These are phyloP conservation scores for Picocystis salinarum DNA, from an alignment of 139 green algal species.

Conservation along the genomic window DNA sequence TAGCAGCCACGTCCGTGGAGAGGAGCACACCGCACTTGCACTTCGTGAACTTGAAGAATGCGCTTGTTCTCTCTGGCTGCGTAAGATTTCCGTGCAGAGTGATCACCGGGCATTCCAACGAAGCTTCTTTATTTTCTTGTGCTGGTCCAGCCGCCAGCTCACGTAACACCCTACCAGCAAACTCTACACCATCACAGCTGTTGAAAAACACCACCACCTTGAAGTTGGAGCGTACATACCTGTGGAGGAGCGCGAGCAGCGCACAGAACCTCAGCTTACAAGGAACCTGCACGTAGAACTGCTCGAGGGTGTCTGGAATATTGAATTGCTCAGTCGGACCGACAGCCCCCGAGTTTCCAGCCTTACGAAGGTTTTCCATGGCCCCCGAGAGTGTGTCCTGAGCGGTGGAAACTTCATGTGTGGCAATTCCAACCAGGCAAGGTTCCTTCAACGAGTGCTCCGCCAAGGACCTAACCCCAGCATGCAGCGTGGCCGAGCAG, in stretches of 20 bases:
- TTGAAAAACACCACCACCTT: conserved; percentile 88
- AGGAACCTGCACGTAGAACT: conserved; percentile 58
- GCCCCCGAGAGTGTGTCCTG: no score
- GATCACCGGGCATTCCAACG: conserved; percentile 23
- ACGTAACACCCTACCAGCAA: background rate
- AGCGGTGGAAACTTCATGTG: no score
- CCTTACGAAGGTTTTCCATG: no score
- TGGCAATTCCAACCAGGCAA: no score
- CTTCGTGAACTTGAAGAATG: conserved; percentile 49
- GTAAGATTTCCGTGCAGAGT: conserved; percentile 83
- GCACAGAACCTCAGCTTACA: conserved; percentile 53
- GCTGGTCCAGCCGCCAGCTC: conserved; percentile 2
- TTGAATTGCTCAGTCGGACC: conserved; percentile 20
- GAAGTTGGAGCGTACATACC: conserved; percentile 10
- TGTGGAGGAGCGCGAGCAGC: conserved; percentile 35
- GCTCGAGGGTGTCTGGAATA: conserved; percentile 45
- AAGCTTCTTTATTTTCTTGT: background rate
- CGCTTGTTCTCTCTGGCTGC: conserved; percentile 49
- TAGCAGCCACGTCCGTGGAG: conserved; percentile 45
- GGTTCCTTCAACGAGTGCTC: conserved; percentile 38
- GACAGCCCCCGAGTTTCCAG: background rate
- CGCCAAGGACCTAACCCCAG: conserved; percentile 39
- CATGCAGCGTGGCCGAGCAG: conserved; percentile 73
- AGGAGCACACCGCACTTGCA: conserved; percentile 25
- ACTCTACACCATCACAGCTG: conserved; percentile 68